phyloP scores from a whole-genome alignment of 768 basidiomycete species.

The Rhodocollybia butyracea region DNA sequence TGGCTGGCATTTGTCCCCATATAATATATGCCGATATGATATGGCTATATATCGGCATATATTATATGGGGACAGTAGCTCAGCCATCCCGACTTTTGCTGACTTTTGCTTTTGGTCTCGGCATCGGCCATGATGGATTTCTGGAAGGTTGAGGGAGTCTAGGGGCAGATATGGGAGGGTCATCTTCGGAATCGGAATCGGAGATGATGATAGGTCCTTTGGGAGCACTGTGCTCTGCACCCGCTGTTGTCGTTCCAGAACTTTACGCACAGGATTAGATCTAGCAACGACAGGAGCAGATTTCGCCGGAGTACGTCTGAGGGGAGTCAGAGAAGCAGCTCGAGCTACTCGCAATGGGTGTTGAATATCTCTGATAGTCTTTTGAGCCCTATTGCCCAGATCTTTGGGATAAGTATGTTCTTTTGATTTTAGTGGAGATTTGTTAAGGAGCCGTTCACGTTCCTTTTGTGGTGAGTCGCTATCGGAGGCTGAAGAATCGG shows the following conservation, averaged over 20 bases:
- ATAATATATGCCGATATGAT: too few species aligned
- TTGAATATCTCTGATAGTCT: constrained; percentile 1
- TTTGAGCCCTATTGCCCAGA: not conserved
- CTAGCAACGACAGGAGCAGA: not conserved
- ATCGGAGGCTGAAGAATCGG: not conserved
- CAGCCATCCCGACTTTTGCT: not conserved
- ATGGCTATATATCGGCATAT: too few species aligned
- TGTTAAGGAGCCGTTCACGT: not conserved
- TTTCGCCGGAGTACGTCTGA: not conserved
- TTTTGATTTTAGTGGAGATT: not conserved
- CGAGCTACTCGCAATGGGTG: constrained; percentile 3
- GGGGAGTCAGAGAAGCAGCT: constrained; percentile 1
- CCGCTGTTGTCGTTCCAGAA: not conserved
- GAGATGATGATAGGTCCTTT: not conserved
- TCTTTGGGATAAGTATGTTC: not conserved
- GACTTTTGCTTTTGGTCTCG: too few species aligned
- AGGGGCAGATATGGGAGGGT: not conserved
- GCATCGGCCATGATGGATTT: too few species aligned
- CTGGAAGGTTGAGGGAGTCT: not conserved
- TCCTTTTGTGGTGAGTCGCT: not conserved
- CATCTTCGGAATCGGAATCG: not conserved
- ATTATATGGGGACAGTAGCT: too few species aligned
- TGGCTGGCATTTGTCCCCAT: too few species aligned
- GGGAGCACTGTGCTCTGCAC: not conserved
- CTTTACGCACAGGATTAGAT: not conserved